Base-by-base conservation (phyloP, 805 yeast species). In the Ogataea minuta region DNA sequence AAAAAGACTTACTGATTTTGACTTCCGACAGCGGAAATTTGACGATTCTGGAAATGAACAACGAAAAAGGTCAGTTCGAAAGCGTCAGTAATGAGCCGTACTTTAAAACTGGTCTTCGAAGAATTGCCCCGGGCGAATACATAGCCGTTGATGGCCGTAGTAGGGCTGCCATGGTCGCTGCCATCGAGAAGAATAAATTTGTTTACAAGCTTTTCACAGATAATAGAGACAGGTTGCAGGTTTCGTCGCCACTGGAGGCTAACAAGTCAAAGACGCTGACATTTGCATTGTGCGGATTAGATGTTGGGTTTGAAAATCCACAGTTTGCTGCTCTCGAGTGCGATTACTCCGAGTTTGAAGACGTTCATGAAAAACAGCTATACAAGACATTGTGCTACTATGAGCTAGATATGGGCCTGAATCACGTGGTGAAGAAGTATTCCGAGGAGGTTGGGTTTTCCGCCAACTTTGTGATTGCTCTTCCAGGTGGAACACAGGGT, bases 371-470 rank as follows among this genome's bases (percentile, higher is more conserved):
- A 9, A 38, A 45, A 14, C 40, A 46, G 12, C 25, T 48, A 36
- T 4, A 28, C 53, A 41, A 69, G 34, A 48, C 54, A 20, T 64
- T 91, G 36, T 73, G 77, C 3, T 84, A 76, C 56, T 91, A 91
- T 62, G 91, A 87, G 53, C 63, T 90, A 17, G 97, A 93, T 58
- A 71, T 86, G 28, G 96, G 97, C 1, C 65, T 91, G 32, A 90
- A 90, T 54, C 84, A 83, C 56, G 74, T 90, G 2, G 69, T 84
- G 1, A 74, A 72, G 41, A 70, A 70, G 48, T 70, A 62, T 62
- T 55, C 72, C n/a, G 71, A 59, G 28, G 56, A 45, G 6, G 60
- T 77, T 2, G 54, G 62, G 1, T 48, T 48, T 16, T 43, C 70
- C 1, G 66, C 90, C 1, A 76, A 70, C 45, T 66, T 73, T 39